Base-by-base conservation (phyloP, 2,329 filamentous ascomycete genomes). In the Penicillium digitatum region DNA sequence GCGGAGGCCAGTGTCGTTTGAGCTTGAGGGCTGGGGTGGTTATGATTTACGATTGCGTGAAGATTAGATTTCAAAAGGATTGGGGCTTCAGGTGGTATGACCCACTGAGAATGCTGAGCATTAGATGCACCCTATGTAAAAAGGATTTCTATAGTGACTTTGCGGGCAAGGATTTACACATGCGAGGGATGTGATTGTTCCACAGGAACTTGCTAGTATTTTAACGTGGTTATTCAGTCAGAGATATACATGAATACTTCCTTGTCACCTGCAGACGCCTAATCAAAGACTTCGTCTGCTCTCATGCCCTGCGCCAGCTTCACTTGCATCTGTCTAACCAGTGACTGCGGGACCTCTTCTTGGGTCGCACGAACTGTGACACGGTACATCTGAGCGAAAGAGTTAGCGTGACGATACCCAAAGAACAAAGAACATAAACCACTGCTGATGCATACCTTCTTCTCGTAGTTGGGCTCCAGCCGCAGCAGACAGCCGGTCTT, bases 401-500 rank as follows among this genome's bases (percentile, higher is more conserved):
- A 5, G 42, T 66, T 59, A 61, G 57, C 54, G 52, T 52, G n/a
- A 53, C 29, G 20, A 22, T 6, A 20, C 24, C 42, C 18, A 14
- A 44, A 4, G 18, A 8, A 27, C 26, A 2, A 27, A 27, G n/a
- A n/a, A n/a, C n/a, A n/a, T n/a, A 27, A 27, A 27, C 3, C 4
- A 27, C 26, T 27, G 6, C 26, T 27, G 14, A 20, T 42, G 76
- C 87, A 78, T 81, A 96, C 94, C 85, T 90, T 89, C 61, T 88
- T 93, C 61, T 84, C 82, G 69, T 92, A 93, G 76, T 99, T 99
- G 58, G 94, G 94, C 80, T 99, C 94, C 76, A 99, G 76, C 69
- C 94, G 83, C 79, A 99, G 77, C 70, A 99, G 78, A 77, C 94
- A 97, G 31, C 94, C 94, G 76, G 91, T 95, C 78, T 97, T 97